phyloP scores from a whole-genome alignment of 1,139 yeast species.

The Sugiyamaella japonica region DNA sequence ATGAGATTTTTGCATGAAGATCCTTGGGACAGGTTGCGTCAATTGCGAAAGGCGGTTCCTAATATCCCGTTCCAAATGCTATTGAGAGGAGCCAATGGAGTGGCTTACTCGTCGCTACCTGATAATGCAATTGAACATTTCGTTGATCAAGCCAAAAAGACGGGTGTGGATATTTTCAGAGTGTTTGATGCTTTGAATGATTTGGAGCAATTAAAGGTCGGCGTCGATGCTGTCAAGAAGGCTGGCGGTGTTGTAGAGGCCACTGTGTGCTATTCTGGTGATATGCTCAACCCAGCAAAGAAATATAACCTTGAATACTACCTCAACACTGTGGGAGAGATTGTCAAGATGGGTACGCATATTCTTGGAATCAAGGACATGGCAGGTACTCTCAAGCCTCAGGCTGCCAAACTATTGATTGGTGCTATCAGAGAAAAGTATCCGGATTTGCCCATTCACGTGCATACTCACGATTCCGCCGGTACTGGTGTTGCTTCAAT shows the following conservation, averaged over 20 bases:
- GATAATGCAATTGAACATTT: conserved; percentile 98
- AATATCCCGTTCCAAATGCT: conserved; percentile 99
- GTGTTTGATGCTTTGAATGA: conserved; percentile 98
- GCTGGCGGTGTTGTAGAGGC: conserved; percentile 99
- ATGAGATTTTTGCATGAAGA: conserved; percentile 98
- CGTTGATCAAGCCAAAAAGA: conserved; percentile 88
- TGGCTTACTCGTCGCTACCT: conserved; percentile 95
- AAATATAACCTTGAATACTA: conserved; percentile 93
- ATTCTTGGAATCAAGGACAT: conserved; percentile 96
- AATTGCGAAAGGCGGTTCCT: conserved; percentile 86
- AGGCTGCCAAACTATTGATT: conserved; percentile 81
- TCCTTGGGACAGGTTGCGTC: conserved; percentile 96
- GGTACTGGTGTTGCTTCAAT: conserved; percentile 99
- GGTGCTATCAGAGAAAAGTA: conserved; percentile 79
- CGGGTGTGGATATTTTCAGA: conserved; percentile 96
- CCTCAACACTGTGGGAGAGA: conserved; percentile 73
- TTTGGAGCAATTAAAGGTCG: conserved; percentile 92
- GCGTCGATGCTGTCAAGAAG: conserved; percentile 95
- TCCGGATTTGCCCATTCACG: conserved; percentile 95
- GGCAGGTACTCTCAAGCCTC: conserved; percentile 99
- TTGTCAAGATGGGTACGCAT: conserved; percentile 94
- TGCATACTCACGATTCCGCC: conserved; percentile 98
- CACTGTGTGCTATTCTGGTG: conserved; percentile 98
- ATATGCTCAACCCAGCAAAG: conserved; percentile 92
- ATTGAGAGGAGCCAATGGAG: conserved; percentile 98